These are phyloP conservation scores for Biscutella laevigata DNA, from an alignment of 441 rosid genomes.

Conservation along the genomic window DNA sequence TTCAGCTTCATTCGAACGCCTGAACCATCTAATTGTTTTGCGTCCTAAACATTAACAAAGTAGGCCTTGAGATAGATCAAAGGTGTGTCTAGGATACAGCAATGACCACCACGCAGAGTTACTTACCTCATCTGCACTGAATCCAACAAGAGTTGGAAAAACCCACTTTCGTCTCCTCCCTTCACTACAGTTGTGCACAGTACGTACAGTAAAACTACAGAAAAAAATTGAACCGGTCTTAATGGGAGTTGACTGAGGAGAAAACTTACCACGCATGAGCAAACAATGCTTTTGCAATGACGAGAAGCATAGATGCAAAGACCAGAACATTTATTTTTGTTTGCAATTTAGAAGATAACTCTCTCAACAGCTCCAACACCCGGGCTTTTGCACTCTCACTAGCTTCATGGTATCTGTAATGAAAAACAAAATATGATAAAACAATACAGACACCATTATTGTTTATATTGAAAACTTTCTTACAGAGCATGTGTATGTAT, in stretches of 20 bases:
- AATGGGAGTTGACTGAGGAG: background rate
- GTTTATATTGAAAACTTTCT: no score
- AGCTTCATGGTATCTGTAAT: constrained; percentile 81
- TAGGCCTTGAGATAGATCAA: background rate
- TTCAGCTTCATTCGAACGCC: constrained; percentile 51
- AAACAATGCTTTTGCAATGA: constrained; percentile 83
- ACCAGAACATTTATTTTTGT: constrained; percentile 72
- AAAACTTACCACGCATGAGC: constrained; percentile 73
- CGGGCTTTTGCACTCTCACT: constrained; percentile 60
- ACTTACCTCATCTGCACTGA: constrained; percentile 54
- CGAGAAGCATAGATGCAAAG: constrained; percentile 84
- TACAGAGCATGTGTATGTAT: no score
- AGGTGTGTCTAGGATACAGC: background rate
- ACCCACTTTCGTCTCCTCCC: constrained; percentile 94
- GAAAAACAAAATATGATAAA: constrained; percentile 2
- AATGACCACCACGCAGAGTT: background rate
- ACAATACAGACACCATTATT: no score
- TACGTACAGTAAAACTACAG: background rate
- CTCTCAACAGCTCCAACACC: constrained; percentile 77
- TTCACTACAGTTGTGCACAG: constrained; percentile 46
- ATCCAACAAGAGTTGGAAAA: constrained; percentile 61
- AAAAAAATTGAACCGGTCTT: constrained; percentile 5
- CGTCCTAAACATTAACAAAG: constrained; percentile 13
- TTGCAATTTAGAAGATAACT: constrained; percentile 76
- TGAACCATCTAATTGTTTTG: constrained; percentile 36